Conservation (phyloP, 1,139 yeast species). For the Pichia sp. region DNA sequence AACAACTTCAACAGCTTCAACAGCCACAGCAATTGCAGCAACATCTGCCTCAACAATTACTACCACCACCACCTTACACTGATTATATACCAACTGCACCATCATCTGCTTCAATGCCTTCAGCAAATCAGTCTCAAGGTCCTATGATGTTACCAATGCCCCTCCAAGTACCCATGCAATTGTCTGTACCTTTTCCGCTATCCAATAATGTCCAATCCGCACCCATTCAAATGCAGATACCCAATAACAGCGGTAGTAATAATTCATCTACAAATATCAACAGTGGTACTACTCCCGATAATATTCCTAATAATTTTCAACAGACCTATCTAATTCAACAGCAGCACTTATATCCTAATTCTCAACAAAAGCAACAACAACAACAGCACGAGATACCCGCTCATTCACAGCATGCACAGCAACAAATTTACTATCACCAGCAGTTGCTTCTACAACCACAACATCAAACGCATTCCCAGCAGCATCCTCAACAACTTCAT, state of each 20-base stretch:
- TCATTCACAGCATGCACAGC: constrained; percentile 2
- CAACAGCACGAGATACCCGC: background rate
- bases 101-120: background rate
- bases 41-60: background rate
- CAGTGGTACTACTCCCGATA: background rate
- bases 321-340: too few species aligned
- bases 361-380: constrained; percentile 4
- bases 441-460: constrained; percentile 1
- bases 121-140: background rate
- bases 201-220: too few species aligned
- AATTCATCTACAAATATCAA: background rate
- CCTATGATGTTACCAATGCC: background rate
- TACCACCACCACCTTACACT: constrained; percentile 42
- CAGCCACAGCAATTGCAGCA: constrained; percentile 6
- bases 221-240: too few species aligned
- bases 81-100: background rate
- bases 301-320: background rate
- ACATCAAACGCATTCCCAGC: constrained; percentile 1
- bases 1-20: constrained; percentile 2
- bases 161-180: background rate
- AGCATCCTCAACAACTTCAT: background rate
- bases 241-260: too few species aligned
- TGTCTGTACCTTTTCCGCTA: too few species aligned
- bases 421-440: constrained; percentile 5
- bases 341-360: constrained; percentile 1